Base-by-base conservation (phyloP, 1,284 basidiomycete species). In the Bondarzewia mesenterica region DNA sequence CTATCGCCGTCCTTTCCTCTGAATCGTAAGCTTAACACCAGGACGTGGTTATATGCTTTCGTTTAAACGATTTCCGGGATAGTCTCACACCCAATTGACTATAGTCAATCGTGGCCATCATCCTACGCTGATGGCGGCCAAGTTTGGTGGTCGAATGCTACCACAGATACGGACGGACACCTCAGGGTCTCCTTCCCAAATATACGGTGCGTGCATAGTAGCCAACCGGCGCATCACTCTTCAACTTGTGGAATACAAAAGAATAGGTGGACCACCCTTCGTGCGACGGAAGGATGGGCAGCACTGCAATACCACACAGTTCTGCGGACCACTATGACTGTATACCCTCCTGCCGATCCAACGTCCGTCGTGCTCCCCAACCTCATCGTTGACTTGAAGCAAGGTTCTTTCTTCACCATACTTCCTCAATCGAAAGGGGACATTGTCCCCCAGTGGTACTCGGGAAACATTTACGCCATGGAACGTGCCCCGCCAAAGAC, bases 201-300 rank as follows among this genome's bases (percentile, higher is more conserved):
- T 36, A 73, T 84, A 47, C 71, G 79, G 82, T 76, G 16, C 48
- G 51, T 58, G 51, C 15, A 48, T 15, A 14, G 21, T 45, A n/a
- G 23, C 22, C 38, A 32, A n/a, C n/a, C n/a, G n/a, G 40, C 27
- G 46, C n/a, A 48, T 21, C 41, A 50, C 42, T 16, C 21, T 36
- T 16, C 42, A 25, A 21, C 43, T 7, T 38, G 5, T 14, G 16
- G 41, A 5, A n/a, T n/a, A n/a, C 4, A 25, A 25, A 27, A 27
- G 15, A 3, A 7, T 18, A 81, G 86, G 46, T 91, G 88, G 88
- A 60, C 71, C 25, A 65, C 69, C 44, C 68, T 91, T 42, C 78
- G 85, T 16, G 68, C 72, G 35, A 81, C 80, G 1, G 82, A 89
- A 64, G 89, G 88, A n/a, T 90, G 88, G 88, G 82, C 86, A 16